Evolutionary conservation across 805 yeast species (phyloP), one percentile per base, ranked within the genome.

Genomic region (Clavispora carvajalis): DNA sequence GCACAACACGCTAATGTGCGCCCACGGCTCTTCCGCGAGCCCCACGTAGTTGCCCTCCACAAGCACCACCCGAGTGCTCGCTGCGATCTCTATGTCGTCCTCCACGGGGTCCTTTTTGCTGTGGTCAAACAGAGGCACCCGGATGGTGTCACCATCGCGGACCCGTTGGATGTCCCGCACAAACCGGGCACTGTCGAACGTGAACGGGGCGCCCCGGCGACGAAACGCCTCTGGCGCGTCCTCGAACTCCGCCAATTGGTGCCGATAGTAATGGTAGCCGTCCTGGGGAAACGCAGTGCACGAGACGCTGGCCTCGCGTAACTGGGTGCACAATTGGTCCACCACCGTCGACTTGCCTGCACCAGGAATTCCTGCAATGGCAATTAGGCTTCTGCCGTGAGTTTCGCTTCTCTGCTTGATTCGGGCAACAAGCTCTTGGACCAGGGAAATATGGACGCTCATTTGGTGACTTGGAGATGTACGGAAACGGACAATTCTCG

Each of bases 141-240:
- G 45, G 5, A 80, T 65, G 15, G 62, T 54, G 1, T 72, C 71
- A 22, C 34, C 44, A 11, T 34, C 30, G 36, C 43, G 49, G 34
- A 62, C 41, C 24, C 45, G 38, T 29, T 44, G 39, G 4, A 63
- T 52, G 25, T 59, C 46, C 2, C 45, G 51, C 17, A 67, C 47
- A 37, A 68, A 58, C 13, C 44, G 36, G 47, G 49, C 15, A 59
- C 84, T 76, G 54, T 90, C 90, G 63, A 90, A 91, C 0, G 97
- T 89, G 50, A 71, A 77, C 2, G 96, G 95, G 0, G 96, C 83
- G 0, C 97, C 97, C 36, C 97, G 71, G 45, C 86, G 68, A 21
- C 62, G 58, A 22, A 78, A 62, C 0, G 95, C 91, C 24, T 62
- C 65, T 9, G 57, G 66, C 0, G 86, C 71, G 48, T 87, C 76